Evolutionary conservation across 1,284 basidiomycete species (phyloP), one percentile per base, ranked within the genome.

Genomic region (Ustilago hordei): DNA sequence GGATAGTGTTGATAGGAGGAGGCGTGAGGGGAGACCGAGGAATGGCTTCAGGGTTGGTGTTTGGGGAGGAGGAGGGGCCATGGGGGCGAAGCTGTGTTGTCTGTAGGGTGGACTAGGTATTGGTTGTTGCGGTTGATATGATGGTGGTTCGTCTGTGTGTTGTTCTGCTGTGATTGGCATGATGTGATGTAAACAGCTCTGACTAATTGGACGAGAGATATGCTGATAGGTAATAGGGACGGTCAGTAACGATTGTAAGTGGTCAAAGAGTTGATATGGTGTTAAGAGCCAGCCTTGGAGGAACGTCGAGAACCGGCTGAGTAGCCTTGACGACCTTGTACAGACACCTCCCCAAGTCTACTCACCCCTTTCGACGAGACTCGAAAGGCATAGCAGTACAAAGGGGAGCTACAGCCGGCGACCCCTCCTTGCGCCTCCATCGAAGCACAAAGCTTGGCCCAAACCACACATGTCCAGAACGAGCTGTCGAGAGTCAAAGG

Each of bases 1-100:
- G 1, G 87, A 87, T 43, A 89, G 91, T 90, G 93, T 93, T 78
- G 93, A 90, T 28, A 96, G 90, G 31, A 93, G 92, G 53, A 95
- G 90, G 47, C 94, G 89, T 75, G 95, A 91, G 31, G 90, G 89
- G 13, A 95, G 91, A 65, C 92, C 90, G 43, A 97, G 91, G 86
- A 94, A 95, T 8, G 94, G 93, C 32, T 57, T 48, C 2, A 73
- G 58, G 31, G 54, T 55, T 8, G 56, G 38, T 55, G 54, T 28
- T 28, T 28, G 19, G 15, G 3, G 28, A 2, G n/a, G 15, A n/a
- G 47, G 32, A 28, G 43, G 3, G 15, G 11, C n/a, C 48, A 36
- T 45, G 11, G 17, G 41, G 11, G 31, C 31, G 28, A 43, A 45
- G 17, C 7, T 12, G 28, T 55, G 15, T 11, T 58, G 41, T 5